Base-by-base conservation (phyloP, 345 rosid species). In the Brassica carinata region DNA sequence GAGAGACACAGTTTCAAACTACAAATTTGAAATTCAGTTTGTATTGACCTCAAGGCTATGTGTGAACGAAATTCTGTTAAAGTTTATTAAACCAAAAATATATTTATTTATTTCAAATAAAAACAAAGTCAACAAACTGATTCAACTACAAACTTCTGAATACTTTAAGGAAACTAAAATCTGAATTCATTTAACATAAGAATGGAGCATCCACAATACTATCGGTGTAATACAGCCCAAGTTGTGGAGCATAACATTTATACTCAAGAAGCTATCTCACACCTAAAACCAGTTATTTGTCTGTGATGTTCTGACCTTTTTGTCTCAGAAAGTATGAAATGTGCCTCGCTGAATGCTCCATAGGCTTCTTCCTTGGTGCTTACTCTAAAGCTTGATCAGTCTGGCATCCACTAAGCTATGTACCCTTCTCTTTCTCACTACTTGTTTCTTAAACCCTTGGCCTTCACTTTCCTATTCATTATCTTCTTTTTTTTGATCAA, bases 361-460 rank as follows among this genome's bases (percentile, higher is more conserved):
- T 89, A 91, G 51, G 98, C 89, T 80, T 81, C 85, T 1, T 72
- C 61, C 9, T 91, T 15, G 40, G 40, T 91, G 43, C 87, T 85
- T 10, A 95, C 98, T 94, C 96, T 15, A 94, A 91, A 75, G 94
- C 88, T 85, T 91, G 96, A 82, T 91, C 82, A 29, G 87, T 87
- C 79, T 93, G 98, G 76, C 98, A 93, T 40, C 98, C 96, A 15
- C 98, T 91, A 51, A 93, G 83, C 78, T 91, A 85, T 83, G 91
- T 79, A 40, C 92, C 94, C 1, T 85, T 80, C 36, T 86, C 90
- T 88, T 68, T 13, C 58, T 68, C 72, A 8, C 92, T 4, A 89
- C 33, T 61, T 3, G 64, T 58, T 58, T 58, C 64, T 19, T 58
- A 43, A 43, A 43, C 13, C n/a, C 64, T 9, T 19, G 71, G 3